Evolutionary conservation across 768 basidiomycete species (phyloP).

Genomic region (Suillus lakei): DNA sequence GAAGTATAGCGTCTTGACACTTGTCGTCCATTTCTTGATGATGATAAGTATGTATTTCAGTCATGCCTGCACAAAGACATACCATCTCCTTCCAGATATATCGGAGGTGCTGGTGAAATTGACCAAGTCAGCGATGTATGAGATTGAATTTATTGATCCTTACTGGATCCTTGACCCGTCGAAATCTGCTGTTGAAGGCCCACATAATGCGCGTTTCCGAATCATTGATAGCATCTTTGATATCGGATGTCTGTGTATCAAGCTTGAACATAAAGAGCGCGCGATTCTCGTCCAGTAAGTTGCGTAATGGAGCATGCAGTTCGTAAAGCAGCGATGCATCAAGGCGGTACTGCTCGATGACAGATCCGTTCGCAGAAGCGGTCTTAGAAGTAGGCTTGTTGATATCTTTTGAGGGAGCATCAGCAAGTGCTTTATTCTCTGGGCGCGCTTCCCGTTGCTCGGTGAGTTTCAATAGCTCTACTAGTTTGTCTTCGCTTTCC

Average conservation of each 20-base stretch:
- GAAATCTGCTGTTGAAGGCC: neutral
- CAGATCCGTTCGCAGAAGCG: neutral
- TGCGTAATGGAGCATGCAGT: neutral
- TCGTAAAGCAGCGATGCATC: neutral
- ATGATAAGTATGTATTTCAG: neutral
- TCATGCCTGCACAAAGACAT: slow-evolving; percentile 8
- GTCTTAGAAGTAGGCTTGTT: neutral
- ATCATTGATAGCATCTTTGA: neutral
- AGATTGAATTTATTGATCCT: neutral
- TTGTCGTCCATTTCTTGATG: slow-evolving; percentile 53
- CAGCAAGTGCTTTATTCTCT: neutral
- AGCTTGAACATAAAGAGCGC: neutral
- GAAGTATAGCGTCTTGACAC: slow-evolving; percentile 56
- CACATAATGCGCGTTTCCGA: neutral
- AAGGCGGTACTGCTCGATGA: neutral
- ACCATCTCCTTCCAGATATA: slow-evolving; percentile 60
- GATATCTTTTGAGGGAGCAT: neutral
- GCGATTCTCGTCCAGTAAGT: neutral
- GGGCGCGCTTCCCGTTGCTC: neutral
- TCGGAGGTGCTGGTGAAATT: slow-evolving; percentile 45
- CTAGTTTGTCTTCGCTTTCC: neutral
- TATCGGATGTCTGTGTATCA: neutral
- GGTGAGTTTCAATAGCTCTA: neutral
- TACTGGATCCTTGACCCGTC: neutral
- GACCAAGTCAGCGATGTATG: neutral